Conservation (phyloP, 1,284 basidiomycete species). For the Ganoderma multipileum region DNA sequence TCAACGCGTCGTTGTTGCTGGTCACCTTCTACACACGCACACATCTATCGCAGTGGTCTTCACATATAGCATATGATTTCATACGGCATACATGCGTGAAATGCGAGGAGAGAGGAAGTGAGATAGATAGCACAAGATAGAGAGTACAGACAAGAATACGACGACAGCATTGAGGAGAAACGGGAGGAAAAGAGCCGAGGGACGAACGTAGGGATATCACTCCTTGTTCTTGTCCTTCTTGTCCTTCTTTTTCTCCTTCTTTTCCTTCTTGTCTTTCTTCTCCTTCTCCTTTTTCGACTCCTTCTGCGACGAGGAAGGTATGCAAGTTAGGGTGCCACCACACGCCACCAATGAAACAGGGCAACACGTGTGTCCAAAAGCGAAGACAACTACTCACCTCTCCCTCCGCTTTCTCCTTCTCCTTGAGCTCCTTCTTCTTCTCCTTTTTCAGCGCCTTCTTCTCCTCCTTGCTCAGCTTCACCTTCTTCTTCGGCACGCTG, state of each 20-base stretch:
- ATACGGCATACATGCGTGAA: neutral
- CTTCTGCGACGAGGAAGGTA: slow-evolving; percentile 30
- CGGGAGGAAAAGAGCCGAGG: slow-evolving; percentile 10
- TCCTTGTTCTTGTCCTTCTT: slow-evolving; percentile 55
- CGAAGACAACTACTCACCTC: slow-evolving; percentile 11
- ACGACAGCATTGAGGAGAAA: slow-evolving; percentile 14
- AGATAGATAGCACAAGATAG: slow-evolving; percentile 28
- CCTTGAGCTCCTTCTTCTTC: slow-evolving; percentile 66
- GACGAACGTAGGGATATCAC: slow-evolving; percentile 33
- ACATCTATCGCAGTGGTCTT: neutral
- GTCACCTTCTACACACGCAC: neutral
- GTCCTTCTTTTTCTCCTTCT: slow-evolving; percentile 45
- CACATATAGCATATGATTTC: slow-evolving; percentile 11
- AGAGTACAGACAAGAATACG: slow-evolving; percentile 26
- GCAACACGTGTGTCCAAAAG: neutral
- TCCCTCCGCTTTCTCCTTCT: slow-evolving; percentile 52
- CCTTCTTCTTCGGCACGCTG: slow-evolving; percentile 68
- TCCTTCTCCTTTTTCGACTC: slow-evolving; percentile 40
- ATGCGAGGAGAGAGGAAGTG: slow-evolving; percentile 5
- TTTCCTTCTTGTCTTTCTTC: slow-evolving; percentile 37
- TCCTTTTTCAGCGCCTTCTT: slow-evolving; percentile 62
- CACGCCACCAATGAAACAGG: neutral
- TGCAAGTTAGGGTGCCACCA: neutral
- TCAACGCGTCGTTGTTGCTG: neutral
- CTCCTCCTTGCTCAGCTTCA: slow-evolving; percentile 76